Conservation (phyloP, 176 grass and related monocot species). For the Bonia amplexicaulis region DNA sequence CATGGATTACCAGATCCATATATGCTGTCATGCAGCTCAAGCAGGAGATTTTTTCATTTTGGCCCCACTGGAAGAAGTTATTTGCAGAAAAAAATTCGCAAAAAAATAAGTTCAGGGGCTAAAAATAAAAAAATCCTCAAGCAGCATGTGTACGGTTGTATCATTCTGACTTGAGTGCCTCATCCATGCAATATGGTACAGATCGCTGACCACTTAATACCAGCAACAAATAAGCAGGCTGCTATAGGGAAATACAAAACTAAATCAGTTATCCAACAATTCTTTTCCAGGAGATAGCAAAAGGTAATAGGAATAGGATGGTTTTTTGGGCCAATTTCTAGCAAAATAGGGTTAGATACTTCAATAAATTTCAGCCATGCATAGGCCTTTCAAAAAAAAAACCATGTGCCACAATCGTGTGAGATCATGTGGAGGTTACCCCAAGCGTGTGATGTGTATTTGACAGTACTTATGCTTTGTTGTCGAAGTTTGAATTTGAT, state of each 20-base stretch:
- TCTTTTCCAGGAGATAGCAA: background rate
- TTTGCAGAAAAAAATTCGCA: no score
- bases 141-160: background rate
- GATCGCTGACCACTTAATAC: background rate
- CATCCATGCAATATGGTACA: background rate
- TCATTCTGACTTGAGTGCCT: background rate
- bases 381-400: background rate
- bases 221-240: background rate
- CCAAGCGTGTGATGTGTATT: no score
- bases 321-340: background rate
- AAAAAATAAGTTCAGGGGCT: no score
- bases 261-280: background rate
- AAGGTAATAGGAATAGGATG: background rate
- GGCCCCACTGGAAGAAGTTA: no score
- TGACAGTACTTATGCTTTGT: no score
- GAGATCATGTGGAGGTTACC: background rate
- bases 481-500: no score
- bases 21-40: background rate
- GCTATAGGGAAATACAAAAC: background rate
- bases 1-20: background rate
- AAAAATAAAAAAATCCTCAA: background rate
- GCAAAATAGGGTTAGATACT: background rate
- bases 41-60: background rate
- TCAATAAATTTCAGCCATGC: background rate
- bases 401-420: background rate